Conservation (phyloP, 495 filamentous ascomycete genomes). For the Rhizodiscina lignyota region DNA sequence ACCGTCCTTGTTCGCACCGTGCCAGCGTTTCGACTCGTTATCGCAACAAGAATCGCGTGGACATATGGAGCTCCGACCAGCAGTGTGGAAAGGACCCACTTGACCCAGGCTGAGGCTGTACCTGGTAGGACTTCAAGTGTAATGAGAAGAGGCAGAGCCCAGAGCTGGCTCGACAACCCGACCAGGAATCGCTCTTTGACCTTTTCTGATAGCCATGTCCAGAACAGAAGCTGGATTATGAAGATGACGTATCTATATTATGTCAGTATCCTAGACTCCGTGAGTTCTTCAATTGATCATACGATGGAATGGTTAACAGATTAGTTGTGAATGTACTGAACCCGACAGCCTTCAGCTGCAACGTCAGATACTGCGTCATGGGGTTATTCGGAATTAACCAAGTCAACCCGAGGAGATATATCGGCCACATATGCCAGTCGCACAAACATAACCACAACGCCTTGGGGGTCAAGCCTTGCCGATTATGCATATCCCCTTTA, state of each 20-base stretch:
- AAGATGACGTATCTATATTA: constrained; percentile 18
- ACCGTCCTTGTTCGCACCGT: constrained; percentile 38
- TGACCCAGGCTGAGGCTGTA: constrained; percentile 5
- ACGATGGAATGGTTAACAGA: constrained; percentile 18
- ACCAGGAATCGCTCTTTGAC: constrained; percentile 37
- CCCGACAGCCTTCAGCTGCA: constrained; percentile 7
- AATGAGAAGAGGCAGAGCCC: constrained; percentile 38
- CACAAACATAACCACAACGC: constrained; percentile 9
- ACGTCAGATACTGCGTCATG: constrained; percentile 10
- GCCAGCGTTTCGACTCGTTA: constrained; percentile 35
- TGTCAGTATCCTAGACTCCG: too few species aligned
- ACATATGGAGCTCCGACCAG: constrained; percentile 15
- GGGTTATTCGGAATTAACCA: constrained; percentile 14
- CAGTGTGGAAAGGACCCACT: constrained; percentile 7
- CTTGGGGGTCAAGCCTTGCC: constrained; percentile 9
- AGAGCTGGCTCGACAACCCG: constrained; percentile 34
- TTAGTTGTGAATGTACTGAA: constrained; percentile 15
- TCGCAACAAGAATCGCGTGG: constrained; percentile 13
- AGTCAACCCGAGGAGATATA: constrained; percentile 17
- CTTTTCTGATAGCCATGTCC: constrained; percentile 42
- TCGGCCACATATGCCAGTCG: constrained; percentile 22
- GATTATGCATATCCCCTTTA: constrained; percentile 19
- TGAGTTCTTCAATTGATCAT: too few species aligned
- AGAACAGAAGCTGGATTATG: constrained; percentile 30
- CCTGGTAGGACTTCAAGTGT: constrained; percentile 28